Evolutionary conservation across 1,284 basidiomycete genomes (phyloP), one percentile per base, ranked within the genome.

Genomic region (Volvariella volvacea): DNA sequence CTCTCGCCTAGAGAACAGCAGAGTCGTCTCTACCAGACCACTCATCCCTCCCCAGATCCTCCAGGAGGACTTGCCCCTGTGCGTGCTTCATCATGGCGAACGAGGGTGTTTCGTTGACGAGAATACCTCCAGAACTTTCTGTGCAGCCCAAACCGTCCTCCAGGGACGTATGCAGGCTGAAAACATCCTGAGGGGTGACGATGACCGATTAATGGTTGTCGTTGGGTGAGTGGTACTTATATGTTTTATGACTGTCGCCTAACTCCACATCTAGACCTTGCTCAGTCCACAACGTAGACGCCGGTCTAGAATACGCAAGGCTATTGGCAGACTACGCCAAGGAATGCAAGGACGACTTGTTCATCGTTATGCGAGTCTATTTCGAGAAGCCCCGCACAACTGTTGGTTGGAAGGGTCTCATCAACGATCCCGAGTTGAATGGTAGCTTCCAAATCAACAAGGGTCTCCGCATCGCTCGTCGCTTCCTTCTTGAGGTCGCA

Each of bases 351-450:
- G 83, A 89, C 9, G 95, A 98, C 58, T 76, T 99, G 31, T 78
- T 88, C 64, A 97, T 99, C 59, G 76, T 98, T 56, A 98, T 98
- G 94, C 83, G 92, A 36, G 92, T 94, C 53, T 96, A 96, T 71
- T 96, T 95, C 60, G 92, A 95, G 59, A 95, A 95, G 69, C 93
- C 93, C 1, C 76, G 95, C 36, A 98, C 95, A 9, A 98, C 95
- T 0, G 87, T 98, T 43, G 94, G 94, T 15, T 98, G 95, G 95
- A 98, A 98, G 65, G 95, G 95, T 42, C 80, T 99, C 51, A 98
- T 99, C 70, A 99, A 98, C 61, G 88, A 92, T 59, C 91, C 91
- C 3, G 81, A 88, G 49, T 80, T 94, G 65, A 91, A 93, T 61
- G 77, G 76, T 42, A 80, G 71, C 58, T 94, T 89, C 76, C 83